Percentiles rank a stretch among this genome's conserved stretches.
phyloP scores from a whole-genome alignment of 129 eudicot species.

The Centella asiatica region DNA sequence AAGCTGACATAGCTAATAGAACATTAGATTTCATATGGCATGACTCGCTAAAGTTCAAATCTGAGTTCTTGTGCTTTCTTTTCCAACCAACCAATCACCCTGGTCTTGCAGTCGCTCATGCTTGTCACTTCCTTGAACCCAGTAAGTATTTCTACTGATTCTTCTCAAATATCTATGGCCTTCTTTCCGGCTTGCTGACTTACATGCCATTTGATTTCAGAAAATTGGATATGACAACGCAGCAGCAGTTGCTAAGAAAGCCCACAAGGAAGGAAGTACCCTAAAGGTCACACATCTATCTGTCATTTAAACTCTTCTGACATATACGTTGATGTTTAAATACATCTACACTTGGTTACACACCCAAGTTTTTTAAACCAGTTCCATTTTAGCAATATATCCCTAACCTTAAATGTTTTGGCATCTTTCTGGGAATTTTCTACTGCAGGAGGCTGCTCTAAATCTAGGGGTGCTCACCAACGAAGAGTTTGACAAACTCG shows the following conservation, averaged over 20 bases:
- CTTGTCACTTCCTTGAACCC: slow-evolving; percentile 98
- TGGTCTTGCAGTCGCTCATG: slow-evolving; percentile 84
- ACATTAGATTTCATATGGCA: neutral
- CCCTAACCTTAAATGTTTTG: neutral
- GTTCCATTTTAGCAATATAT: neutral
- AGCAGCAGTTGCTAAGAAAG: slow-evolving; percentile 94
- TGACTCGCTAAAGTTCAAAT: slow-evolving; percentile 1
- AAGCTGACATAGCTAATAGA: neutral
- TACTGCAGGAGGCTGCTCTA: slow-evolving; percentile 82
- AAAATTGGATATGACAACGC: slow-evolving; percentile 99
- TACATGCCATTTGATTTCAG: slow-evolving; percentile 27
- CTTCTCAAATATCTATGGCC: neutral
- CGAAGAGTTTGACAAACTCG: slow-evolving; percentile 81
- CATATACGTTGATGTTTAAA: neutral
- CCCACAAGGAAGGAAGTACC: slow-evolving; percentile 91
- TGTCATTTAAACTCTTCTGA: neutral
- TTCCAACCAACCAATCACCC: neutral
- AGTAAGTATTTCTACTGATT: slow-evolving; percentile 41
- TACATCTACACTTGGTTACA: neutral
- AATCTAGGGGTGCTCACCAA: slow-evolving; percentile 59
- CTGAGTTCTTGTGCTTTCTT: slow-evolving; percentile 8
- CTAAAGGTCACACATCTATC: slow-evolving; percentile 50
- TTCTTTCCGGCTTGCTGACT: slow-evolving; percentile 7
- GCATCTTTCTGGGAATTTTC: neutral
- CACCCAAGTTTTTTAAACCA: neutral